Percentiles rank a stretch among this genome's conserved stretches.
Conservation (phyloP, 2,329 filamentous ascomycete genomes). For the Dendrostoma leiphaemia region DNA sequence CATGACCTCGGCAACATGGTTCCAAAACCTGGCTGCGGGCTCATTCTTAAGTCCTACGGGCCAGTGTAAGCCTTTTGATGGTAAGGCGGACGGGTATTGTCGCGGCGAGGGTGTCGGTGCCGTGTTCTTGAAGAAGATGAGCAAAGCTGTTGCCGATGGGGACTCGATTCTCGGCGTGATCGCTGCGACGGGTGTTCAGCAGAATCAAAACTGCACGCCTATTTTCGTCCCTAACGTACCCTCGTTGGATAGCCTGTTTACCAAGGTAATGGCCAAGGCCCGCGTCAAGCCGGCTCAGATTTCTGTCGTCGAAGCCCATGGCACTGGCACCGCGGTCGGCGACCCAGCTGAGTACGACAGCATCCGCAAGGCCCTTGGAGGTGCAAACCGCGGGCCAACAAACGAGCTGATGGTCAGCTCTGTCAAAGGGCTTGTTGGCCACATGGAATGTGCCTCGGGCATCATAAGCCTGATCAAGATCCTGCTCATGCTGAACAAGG, state of each 20-base stretch:
- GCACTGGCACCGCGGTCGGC: constrained; percentile 41
- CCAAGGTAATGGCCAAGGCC: constrained; percentile 9
- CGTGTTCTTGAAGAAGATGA: constrained; percentile 46
- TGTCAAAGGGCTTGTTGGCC: constrained; percentile 9
- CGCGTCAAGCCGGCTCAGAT: constrained; percentile 24
- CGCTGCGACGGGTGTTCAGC: constrained; percentile 33
- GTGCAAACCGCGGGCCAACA: neutral
- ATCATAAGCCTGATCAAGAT: constrained; percentile 29
- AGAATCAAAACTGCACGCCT: constrained; percentile 35
- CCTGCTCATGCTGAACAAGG: constrained; percentile 27
- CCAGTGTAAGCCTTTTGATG: constrained; percentile 31
- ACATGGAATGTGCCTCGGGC: constrained; percentile 6
- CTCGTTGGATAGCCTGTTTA: constrained; percentile 29
- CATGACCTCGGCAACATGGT: constrained; percentile 10
- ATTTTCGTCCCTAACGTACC: constrained; percentile 25
- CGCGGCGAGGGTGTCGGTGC: constrained; percentile 45
- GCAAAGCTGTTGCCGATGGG: constrained; percentile 42
- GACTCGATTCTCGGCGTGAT: constrained; percentile 43
- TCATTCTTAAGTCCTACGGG: constrained; percentile 30
- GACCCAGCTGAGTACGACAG: constrained; percentile 33
- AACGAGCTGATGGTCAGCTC: neutral
- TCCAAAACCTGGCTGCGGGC: constrained; percentile 27
- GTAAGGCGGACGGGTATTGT: constrained; percentile 44
- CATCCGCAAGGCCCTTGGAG: constrained; percentile 30
- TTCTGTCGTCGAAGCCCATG: constrained; percentile 37